Conservation (phyloP, 208 protist species). For the Crithidia fasciculata region DNA sequence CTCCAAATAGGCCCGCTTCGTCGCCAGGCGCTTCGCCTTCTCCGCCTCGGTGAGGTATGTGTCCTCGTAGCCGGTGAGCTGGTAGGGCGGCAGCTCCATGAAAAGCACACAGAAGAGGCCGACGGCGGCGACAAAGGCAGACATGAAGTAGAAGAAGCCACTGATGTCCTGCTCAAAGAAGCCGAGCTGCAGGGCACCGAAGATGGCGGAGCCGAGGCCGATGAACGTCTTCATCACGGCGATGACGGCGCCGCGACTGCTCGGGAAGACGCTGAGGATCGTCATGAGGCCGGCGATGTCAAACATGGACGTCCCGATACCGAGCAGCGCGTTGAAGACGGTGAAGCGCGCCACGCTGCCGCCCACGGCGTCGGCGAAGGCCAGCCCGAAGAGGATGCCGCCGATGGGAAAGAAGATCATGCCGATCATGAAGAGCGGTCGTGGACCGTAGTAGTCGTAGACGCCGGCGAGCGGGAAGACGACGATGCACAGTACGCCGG, state of each 20-base stretch:
- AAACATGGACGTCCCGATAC: conserved; percentile 65
- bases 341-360: conserved; percentile 68
- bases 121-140: conserved; percentile 36
- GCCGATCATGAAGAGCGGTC: conserved; percentile 66
- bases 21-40: conserved; percentile 37
- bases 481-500: conserved; percentile 48
- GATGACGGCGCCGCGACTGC: conserved; percentile 76
- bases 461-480: conserved; percentile 61
- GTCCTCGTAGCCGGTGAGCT: conserved; percentile 71
- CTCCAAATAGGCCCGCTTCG: conserved; percentile 52
- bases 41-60: conserved; percentile 43
- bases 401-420: conserved; percentile 55
- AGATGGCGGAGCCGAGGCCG: conserved; percentile 84
- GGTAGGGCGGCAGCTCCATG: conserved; percentile 72
- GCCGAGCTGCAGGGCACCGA: conserved; percentile 66
- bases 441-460: conserved; percentile 82
- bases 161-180: conserved; percentile 63
- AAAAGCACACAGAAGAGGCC: conserved; percentile 59
- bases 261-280: conserved; percentile 80
- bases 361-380: conserved; percentile 54
- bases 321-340: conserved; percentile 52
- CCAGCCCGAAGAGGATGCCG: conserved; percentile 61
- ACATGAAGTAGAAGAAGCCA: conserved; percentile 72
- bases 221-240: conserved; percentile 88
- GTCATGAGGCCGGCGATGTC: conserved; percentile 83